Evolutionary conservation across 768 basidiomycete genomes (phyloP).

Genomic region (Termitomyces sp.): DNA sequence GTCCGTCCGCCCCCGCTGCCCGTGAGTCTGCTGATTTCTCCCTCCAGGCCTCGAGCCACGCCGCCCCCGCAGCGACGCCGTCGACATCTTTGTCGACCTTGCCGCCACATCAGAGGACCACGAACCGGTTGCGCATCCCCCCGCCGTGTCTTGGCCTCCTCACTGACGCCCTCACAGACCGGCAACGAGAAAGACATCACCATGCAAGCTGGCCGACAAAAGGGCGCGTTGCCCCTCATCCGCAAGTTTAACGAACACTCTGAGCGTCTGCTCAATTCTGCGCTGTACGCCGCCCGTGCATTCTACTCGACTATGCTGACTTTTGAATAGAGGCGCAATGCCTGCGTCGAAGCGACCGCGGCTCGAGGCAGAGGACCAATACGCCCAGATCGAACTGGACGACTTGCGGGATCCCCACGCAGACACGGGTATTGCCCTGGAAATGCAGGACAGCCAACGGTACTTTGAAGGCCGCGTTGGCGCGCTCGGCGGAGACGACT

Average conservation of each 20-base stretch:
- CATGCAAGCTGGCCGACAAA: constrained; percentile 92
- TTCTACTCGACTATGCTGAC: neutral
- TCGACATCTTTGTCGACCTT: constrained; percentile 79
- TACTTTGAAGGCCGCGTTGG: constrained; percentile 65
- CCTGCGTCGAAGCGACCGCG: constrained; percentile 58
- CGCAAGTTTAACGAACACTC: constrained; percentile 98
- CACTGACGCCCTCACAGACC: constrained; percentile 41
- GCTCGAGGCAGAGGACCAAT: constrained; percentile 32
- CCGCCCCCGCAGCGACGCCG: constrained; percentile 53
- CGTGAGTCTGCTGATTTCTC: neutral
- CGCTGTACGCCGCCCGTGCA: constrained; percentile 40
- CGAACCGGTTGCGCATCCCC: constrained; percentile 51
- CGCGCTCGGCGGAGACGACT: constrained; percentile 20
- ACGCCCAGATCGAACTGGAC: constrained; percentile 69
- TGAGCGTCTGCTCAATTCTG: constrained; percentile 77
- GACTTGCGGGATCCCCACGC: constrained; percentile 72
- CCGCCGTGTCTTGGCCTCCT: neutral
- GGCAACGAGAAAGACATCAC: constrained; percentile 88
- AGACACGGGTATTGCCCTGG: constrained; percentile 66
- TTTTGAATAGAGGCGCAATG: constrained; percentile 41
- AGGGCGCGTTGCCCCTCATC: constrained; percentile 85
- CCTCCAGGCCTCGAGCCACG: constrained; percentile 71
- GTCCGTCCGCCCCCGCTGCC: constrained; percentile 33
- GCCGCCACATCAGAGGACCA: constrained; percentile 91
- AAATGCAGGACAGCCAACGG: constrained; percentile 82